These are phyloP conservation scores for Rhamnella rubrinervis DNA, from an alignment of 331 rosid species.

Conservation along the genomic window DNA sequence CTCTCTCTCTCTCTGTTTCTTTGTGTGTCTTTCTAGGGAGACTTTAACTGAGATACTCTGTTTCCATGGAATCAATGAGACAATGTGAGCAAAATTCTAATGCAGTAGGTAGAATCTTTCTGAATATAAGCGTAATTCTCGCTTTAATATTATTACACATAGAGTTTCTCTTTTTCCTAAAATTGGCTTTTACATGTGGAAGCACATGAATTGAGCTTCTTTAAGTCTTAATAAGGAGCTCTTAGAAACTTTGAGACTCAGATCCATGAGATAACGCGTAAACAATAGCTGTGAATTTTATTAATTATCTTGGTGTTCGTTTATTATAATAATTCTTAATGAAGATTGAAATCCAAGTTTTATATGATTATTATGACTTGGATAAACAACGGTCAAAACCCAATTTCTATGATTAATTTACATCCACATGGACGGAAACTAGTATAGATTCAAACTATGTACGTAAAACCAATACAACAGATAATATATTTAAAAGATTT, in stretches of 20 bases:
- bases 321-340: too few relatives aligned
- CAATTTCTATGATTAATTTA: too few relatives aligned
- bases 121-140: slow-evolving; percentile 14
- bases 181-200: slow-evolving; percentile 41
- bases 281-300: too few relatives aligned
- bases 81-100: slow-evolving; percentile 11
- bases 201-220: slow-evolving; percentile 34
- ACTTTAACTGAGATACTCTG: slow-evolving; percentile 30
- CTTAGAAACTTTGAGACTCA: slow-evolving; percentile 31
- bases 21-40: too few relatives aligned
- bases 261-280: slow-evolving; percentile 4
- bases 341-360: too few relatives aligned
- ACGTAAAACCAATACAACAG: too few relatives aligned
- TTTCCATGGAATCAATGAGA: neutral
- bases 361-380: too few relatives aligned
- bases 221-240: slow-evolving; percentile 8
- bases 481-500: too few relatives aligned
- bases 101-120: slow-evolving; percentile 33
- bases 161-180: slow-evolving; percentile 24
- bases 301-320: too few relatives aligned
- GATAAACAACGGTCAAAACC: too few relatives aligned
- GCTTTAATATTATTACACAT: slow-evolving; percentile 14
- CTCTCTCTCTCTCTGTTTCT: slow-evolving; percentile 9
- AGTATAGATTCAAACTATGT: too few relatives aligned
- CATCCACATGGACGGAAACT: too few relatives aligned